A percentile compares a stretch with the other conserved stretches of the same genome.
Conservation (phyloP, 2,329 filamentous ascomycete genomes). For the Aspergillus viridinutans region DNA sequence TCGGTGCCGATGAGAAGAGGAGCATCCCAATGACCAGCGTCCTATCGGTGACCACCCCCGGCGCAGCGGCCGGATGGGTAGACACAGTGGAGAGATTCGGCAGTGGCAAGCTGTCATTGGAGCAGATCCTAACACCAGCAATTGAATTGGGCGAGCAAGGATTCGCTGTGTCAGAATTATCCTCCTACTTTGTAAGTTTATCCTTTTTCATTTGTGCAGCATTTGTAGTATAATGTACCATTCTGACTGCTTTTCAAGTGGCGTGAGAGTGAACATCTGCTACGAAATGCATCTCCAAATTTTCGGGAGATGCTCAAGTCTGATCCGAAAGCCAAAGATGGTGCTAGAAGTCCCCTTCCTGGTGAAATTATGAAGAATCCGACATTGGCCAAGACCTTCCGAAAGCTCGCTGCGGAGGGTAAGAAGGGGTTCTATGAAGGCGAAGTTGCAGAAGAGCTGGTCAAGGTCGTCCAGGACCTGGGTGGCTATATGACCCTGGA, state of each 20-base stretch:
- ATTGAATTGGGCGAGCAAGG: slow-evolving; percentile 83
- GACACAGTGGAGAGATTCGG: slow-evolving; percentile 86
- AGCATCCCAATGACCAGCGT: slow-evolving; percentile 71
- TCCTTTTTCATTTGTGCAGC: not conserved
- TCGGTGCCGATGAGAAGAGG: slow-evolving; percentile 53
- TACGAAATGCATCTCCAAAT: slow-evolving; percentile 77
- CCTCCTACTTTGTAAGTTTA: slow-evolving; percentile 60
- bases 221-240: not conserved
- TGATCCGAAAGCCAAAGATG: slow-evolving; percentile 63
- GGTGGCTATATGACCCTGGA: slow-evolving; percentile 76
- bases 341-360: slow-evolving; percentile 67
- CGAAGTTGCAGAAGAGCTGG: slow-evolving; percentile 71
- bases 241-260: slow-evolving; percentile 54
- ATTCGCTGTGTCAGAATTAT: slow-evolving; percentile 81
- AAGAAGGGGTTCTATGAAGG: slow-evolving; percentile 92
- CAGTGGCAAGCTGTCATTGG: slow-evolving; percentile 73
- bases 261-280: slow-evolving; percentile 57
- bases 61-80: slow-evolving; percentile 88
- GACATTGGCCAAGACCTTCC: slow-evolving; percentile 74
- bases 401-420: slow-evolving; percentile 69
- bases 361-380: slow-evolving; percentile 91
- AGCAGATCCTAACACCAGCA: slow-evolving; percentile 75
- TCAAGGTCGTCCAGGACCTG: slow-evolving; percentile 69
- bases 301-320: slow-evolving; percentile 81
- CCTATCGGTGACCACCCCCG: slow-evolving; percentile 81